These are phyloP conservation scores for Lathyrus sativus DNA, from an alignment of 306 rosid species.

Conservation along the genomic window DNA sequence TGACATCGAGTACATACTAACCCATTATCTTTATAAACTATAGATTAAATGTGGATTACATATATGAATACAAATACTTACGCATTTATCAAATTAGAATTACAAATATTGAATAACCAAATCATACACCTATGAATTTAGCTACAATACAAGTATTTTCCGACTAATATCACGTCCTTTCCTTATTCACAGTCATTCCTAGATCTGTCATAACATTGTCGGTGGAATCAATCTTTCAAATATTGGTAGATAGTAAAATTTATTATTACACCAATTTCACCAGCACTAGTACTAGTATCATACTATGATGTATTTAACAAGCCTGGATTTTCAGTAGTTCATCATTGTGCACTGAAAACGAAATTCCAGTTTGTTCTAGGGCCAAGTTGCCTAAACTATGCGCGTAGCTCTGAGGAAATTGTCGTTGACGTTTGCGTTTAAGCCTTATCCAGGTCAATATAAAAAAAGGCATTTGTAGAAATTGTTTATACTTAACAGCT, in stretches of 20 bases:
- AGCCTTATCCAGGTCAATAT: neutral
- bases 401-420: slow-evolving; percentile 1
- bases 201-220: neutral
- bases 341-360: neutral
- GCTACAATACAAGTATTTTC: too few relatives aligned
- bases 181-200: too few relatives aligned
- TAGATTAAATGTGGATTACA: too few relatives aligned
- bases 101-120: too few relatives aligned
- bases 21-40: too few relatives aligned
- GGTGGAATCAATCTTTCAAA: neutral
- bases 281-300: neutral
- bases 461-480: neutral
- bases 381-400: neutral
- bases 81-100: too few relatives aligned
- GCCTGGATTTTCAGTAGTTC: neutral
- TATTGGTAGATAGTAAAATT: slow-evolving; percentile 1
- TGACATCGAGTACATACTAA: too few relatives aligned
- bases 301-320: neutral
- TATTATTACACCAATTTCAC: neutral
- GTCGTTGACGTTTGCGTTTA: slow-evolving; percentile 14
- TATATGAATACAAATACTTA: too few relatives aligned
- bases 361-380: neutral
- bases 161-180: too few relatives aligned
- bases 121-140: too few relatives aligned
- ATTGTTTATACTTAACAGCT: neutral